Conservation (phyloP, 495 filamentous ascomycete genomes). For the Penicillium ucsense region DNA sequence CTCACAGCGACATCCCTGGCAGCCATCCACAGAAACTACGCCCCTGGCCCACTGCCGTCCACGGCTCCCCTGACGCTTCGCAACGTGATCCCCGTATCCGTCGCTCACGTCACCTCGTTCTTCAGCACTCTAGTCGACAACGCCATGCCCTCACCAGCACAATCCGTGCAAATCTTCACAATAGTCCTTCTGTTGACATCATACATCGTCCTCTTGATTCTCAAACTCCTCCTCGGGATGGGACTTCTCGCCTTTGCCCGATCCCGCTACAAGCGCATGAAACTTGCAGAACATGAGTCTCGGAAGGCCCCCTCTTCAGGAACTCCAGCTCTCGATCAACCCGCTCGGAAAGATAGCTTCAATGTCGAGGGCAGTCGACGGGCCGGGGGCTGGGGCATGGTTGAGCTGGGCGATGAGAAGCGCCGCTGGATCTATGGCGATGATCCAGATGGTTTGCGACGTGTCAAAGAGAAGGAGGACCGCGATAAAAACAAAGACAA, state of each 20-base stretch:
- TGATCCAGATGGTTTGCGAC: slow-evolving; percentile 60
- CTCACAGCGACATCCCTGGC: slow-evolving; percentile 55
- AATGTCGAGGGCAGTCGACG: slow-evolving; percentile 61
- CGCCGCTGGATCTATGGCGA: slow-evolving; percentile 79
- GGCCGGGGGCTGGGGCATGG: slow-evolving; percentile 69
- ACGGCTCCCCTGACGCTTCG: slow-evolving; percentile 27
- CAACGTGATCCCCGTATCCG: slow-evolving; percentile 26
- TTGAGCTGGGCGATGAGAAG: slow-evolving; percentile 84
- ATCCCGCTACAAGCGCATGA: slow-evolving; percentile 71
- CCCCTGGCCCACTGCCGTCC: slow-evolving; percentile 20
- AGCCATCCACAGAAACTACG: slow-evolving; percentile 46
- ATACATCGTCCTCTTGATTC: slow-evolving; percentile 65
- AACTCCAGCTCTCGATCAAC: neutral
- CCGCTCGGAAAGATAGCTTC: slow-evolving; percentile 31
- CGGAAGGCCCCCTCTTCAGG: slow-evolving; percentile 6
- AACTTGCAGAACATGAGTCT: slow-evolving; percentile 50
- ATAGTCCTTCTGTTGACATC: slow-evolving; percentile 68
- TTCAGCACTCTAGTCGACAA: slow-evolving; percentile 34
- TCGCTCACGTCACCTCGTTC: slow-evolving; percentile 25
- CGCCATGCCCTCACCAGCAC: slow-evolving; percentile 35
- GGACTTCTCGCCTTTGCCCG: slow-evolving; percentile 63
- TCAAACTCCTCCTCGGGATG: slow-evolving; percentile 83
- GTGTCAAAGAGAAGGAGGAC: slow-evolving; percentile 62
- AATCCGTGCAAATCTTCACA: slow-evolving; percentile 43
- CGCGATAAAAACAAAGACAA: slow-evolving; percentile 46